Evolutionary conservation across 106 monocot species (phyloP), one percentile per base, ranked within the genome.

Genomic region (Allium cepa): DNA sequence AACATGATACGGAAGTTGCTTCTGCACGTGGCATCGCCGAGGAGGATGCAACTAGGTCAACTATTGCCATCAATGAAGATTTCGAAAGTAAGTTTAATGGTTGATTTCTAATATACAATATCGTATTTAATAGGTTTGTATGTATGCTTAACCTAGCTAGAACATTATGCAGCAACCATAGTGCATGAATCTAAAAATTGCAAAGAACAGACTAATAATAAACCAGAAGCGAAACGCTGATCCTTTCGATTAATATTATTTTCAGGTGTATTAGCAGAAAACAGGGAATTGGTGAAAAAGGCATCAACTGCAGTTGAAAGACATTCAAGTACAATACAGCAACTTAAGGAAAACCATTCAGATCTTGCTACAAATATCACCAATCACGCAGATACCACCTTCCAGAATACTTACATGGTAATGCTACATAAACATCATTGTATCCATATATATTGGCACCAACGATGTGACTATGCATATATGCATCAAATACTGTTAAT

Each of bases 1-100:
- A 81, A 55, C 90, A 99, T 68, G 79, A 79, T 67, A 68, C 63
- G 7, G 85, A 93, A 69, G 69, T 90, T 48, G 75, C 72, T 51
- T 77, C 87, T 14, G 70, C 81, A 17, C 69, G 87, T 4, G 46
- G 2, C 53, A 46, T 74, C 17, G 93, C 87, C 5, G 81, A 81
- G 46, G 75, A 87, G 9, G 81, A 85, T 74, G 79, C 63, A 4
- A 36, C 69, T 46, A 83, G 63, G 51, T 69, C 59, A 14, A 76
- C 84, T 73, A 68, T 75, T 4, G 79, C 83, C 11, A 71, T 85
- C 18, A 7, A 78, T 18, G 13, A 47, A 14, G 73, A 83, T 26
- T 74, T 87, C 56, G 76, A 87, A n/a, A 58, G 99, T 87, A 62
- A 73, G 82, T 76, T 16, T 22, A 22, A 22, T 22, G 22, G 22